Evolutionary conservation across 2,329 filamentous ascomycete species (phyloP).

Genomic region (Ceratocystis cacaofunesta): DNA sequence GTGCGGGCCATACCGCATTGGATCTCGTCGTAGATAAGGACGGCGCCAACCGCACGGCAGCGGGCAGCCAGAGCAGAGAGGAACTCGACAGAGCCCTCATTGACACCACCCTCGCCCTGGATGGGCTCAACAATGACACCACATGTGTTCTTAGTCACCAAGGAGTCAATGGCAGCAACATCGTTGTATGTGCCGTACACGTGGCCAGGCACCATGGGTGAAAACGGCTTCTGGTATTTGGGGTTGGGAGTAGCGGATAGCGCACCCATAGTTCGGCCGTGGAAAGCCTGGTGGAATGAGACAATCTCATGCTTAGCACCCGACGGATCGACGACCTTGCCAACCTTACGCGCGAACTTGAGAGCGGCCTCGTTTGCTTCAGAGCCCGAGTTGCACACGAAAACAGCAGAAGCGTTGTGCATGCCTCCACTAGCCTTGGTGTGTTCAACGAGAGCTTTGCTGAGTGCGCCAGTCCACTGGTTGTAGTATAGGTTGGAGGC

Average conservation of each 20-base stretch:
- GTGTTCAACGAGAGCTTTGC: conserved; percentile 67
- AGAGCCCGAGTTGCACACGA: conserved; percentile 90
- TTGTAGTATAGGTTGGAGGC: conserved; percentile 96
- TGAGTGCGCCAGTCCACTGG: conserved; percentile 81
- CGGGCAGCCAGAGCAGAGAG: conserved; percentile 67
- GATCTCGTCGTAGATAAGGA: conserved; percentile 92
- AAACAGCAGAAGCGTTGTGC: conserved; percentile 64
- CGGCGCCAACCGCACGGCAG: conserved; percentile 73
- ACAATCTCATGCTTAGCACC: conserved; percentile 70
- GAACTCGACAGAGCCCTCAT: conserved; percentile 70
- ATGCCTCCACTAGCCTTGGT: conserved; percentile 69
- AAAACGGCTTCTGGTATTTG: conserved; percentile 91
- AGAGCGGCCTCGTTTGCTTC: conserved; percentile 97
- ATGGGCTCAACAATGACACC: conserved; percentile 95
- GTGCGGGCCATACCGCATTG: conserved; percentile 86
- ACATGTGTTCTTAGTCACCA: conserved; percentile 76
- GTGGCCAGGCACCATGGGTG: conserved; percentile 92
- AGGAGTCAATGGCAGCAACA: conserved; percentile 48
- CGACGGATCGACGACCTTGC: conserved; percentile 56
- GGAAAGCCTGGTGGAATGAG: conserved; percentile 84
- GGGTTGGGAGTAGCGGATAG: conserved; percentile 94
- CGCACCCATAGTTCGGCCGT: conserved; percentile 89
- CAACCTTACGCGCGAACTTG: conserved; percentile 89
- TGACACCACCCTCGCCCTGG: conserved; percentile 89
- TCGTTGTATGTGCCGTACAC: conserved; percentile 78